Conservation (phyloP, 257 asterid species). For the Rubia yunnanensis region DNA sequence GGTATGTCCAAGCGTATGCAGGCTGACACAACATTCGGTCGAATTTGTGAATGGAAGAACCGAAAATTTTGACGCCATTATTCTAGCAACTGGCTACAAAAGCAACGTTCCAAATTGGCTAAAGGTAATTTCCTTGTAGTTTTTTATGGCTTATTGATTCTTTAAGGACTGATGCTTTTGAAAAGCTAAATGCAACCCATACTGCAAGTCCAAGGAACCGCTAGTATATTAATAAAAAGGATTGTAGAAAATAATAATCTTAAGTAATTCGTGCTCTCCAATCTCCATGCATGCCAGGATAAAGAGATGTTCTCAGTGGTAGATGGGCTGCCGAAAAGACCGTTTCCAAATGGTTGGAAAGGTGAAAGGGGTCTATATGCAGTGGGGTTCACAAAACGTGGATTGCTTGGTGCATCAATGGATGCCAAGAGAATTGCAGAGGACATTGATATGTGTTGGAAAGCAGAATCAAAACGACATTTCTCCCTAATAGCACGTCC, state of each 20-base stretch:
- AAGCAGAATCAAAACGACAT: slow-evolving; percentile 21
- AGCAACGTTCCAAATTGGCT: slow-evolving; percentile 24
- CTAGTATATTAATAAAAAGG: too few relatives aligned
- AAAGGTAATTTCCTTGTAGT: slow-evolving; percentile 11
- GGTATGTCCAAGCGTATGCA: slow-evolving; percentile 14
- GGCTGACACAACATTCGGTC: slow-evolving; percentile 12
- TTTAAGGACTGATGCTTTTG: too few relatives aligned
- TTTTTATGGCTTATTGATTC: background rate
- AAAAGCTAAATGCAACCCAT: background rate
- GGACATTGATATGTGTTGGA: slow-evolving; percentile 43
- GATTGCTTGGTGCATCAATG: slow-evolving; percentile 90
- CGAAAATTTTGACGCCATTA: slow-evolving; percentile 18
- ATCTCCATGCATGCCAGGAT: slow-evolving; percentile 31
- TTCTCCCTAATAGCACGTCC: slow-evolving; percentile 18
- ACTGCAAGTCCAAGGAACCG: background rate
- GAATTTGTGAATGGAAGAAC: slow-evolving; percentile 19
- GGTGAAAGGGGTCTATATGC: slow-evolving; percentile 82
- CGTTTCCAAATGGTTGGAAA: slow-evolving; percentile 97
- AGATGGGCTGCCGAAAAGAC: slow-evolving; percentile 81
- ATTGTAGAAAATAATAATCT: too few relatives aligned
- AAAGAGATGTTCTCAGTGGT: slow-evolving; percentile 69
- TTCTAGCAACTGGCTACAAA: slow-evolving; percentile 21
- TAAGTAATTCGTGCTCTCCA: background rate
- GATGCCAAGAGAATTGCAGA: slow-evolving; percentile 80
- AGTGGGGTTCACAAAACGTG: slow-evolving; percentile 97